phyloP scores from a whole-genome alignment of 257 asterid species.

The Solanum sejunctum region DNA sequence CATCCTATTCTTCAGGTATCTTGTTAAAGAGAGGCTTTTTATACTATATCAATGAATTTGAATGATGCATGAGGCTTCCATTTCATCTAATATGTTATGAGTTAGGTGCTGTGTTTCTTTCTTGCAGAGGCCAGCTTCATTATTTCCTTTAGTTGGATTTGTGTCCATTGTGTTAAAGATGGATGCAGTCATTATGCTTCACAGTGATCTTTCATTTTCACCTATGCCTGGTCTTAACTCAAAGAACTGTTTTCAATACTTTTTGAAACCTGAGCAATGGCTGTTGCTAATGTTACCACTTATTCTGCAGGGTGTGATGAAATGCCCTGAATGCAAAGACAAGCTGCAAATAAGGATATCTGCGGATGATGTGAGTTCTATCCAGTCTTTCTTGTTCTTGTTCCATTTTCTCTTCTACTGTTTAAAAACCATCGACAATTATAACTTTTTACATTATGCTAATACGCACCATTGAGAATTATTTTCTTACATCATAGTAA shows the following conservation, averaged over 20 bases:
- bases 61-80: neutral
- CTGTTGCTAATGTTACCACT: constrained; percentile 2
- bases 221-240: neutral
- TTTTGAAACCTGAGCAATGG: constrained; percentile 5
- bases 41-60: neutral
- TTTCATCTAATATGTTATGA: neutral
- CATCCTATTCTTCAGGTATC: neutral
- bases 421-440: neutral
- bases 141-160: neutral
- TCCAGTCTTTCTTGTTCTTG: constrained; percentile 6
- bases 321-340: constrained; percentile 91
- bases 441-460: neutral
- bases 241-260: neutral
- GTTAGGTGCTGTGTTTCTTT: neutral
- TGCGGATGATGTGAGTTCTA: constrained; percentile 80
- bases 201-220: neutral
- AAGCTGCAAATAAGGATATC: constrained; percentile 72
- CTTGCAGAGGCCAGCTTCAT: neutral
- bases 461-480: neutral
- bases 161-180: neutral
- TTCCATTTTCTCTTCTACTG: neutral
- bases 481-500: neutral
- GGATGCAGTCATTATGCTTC: neutral
- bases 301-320: constrained; percentile 88
- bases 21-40: neutral